phyloP scores from a whole-genome alignment of 2,329 filamentous ascomycete species.

The Penicillium sp. region DNA sequence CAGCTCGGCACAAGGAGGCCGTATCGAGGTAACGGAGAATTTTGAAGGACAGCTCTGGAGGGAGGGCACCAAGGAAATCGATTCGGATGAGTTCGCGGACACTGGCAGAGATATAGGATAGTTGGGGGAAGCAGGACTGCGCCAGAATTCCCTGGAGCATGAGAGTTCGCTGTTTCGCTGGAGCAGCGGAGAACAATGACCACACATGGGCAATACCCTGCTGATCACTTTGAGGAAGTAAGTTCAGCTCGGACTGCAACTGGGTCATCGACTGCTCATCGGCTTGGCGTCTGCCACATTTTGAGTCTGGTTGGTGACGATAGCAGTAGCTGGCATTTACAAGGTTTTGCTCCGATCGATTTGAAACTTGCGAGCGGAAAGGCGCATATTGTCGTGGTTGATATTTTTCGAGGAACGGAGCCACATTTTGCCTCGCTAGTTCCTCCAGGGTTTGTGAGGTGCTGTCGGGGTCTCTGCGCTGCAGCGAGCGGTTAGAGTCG shows the following conservation, averaged over 20 bases:
- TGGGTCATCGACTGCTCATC: slow-evolving; percentile 96
- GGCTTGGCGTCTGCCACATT: slow-evolving; percentile 79
- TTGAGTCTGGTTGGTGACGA: slow-evolving; percentile 87
- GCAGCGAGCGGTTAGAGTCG: slow-evolving; percentile 25
- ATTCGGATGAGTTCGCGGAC: slow-evolving; percentile 96
- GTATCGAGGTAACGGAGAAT: slow-evolving; percentile 93
- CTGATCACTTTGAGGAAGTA: slow-evolving; percentile 78
- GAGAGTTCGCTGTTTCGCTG: slow-evolving; percentile 86
- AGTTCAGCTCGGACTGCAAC: slow-evolving; percentile 85
- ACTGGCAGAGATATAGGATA: slow-evolving; percentile 86
- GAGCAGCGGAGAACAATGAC: slow-evolving; percentile 95
- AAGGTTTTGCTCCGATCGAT: slow-evolving; percentile 45
- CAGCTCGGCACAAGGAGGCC: slow-evolving; percentile 89
- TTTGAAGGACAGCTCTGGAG: slow-evolving; percentile 87
- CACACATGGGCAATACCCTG: slow-evolving; percentile 96
- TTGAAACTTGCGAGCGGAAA: slow-evolving; percentile 50
- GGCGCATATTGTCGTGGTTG: slow-evolving; percentile 88
- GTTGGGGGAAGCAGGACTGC: slow-evolving; percentile 95
- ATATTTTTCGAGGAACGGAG: slow-evolving; percentile 85
- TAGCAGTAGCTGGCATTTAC: slow-evolving; percentile 91
- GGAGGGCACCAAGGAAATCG: slow-evolving; percentile 87
- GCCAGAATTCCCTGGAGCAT: slow-evolving; percentile 96
- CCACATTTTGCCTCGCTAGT: slow-evolving; percentile 74
- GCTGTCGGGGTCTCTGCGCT: slow-evolving; percentile 30
- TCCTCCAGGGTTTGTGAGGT: slow-evolving; percentile 51